Conservation (phyloP, 2,329 filamentous ascomycete species). For the Mycocentrospora acerina region DNA sequence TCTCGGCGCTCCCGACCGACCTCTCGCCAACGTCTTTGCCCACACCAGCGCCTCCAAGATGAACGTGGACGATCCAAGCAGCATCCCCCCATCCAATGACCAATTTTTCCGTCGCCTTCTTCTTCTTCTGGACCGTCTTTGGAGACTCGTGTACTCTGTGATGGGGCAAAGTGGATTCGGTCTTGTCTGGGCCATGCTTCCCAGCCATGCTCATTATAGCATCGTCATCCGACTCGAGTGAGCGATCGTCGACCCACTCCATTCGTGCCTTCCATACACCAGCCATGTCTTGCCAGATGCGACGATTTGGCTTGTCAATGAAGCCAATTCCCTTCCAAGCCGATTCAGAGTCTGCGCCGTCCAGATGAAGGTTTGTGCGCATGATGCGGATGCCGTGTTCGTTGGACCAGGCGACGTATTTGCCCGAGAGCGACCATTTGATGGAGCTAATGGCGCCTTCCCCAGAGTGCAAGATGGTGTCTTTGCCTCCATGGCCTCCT, state of each 20-base stretch:
- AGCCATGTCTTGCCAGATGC: conserved; percentile 95
- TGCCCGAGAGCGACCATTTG: conserved; percentile 91
- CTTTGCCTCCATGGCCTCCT: conserved; percentile 74
- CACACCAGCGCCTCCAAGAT: conserved; percentile 68
- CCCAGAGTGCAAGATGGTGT: conserved; percentile 84
- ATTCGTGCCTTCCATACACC: conserved; percentile 88
- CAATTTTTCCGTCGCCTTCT: conserved; percentile 64
- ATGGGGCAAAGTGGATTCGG: conserved; percentile 36
- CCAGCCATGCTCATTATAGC: conserved; percentile 42
- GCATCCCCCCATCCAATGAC: conserved; percentile 95
- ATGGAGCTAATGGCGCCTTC: conserved; percentile 90
- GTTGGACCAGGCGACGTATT: conserved; percentile 92
- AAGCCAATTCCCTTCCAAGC: conserved; percentile 96
- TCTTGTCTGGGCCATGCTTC: conserved; percentile 31
- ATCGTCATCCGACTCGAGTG: conserved; percentile 72
- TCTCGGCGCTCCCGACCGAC: conserved; percentile 78
- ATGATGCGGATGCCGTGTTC: conserved; percentile 98
- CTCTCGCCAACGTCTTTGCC: conserved; percentile 70
- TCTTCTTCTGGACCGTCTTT: conserved; percentile 29
- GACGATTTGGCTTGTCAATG: conserved; percentile 81
- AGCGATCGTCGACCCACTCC: conserved; percentile 88
- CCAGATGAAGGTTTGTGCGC: conserved; percentile 81
- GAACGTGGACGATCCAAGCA: conserved; percentile 93
- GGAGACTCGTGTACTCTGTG: conserved; percentile 51
- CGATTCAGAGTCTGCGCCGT: conserved; percentile 72